phyloP scores from a whole-genome alignment of 2,329 filamentous ascomycete species.

The Phialophora verrucosa region DNA sequence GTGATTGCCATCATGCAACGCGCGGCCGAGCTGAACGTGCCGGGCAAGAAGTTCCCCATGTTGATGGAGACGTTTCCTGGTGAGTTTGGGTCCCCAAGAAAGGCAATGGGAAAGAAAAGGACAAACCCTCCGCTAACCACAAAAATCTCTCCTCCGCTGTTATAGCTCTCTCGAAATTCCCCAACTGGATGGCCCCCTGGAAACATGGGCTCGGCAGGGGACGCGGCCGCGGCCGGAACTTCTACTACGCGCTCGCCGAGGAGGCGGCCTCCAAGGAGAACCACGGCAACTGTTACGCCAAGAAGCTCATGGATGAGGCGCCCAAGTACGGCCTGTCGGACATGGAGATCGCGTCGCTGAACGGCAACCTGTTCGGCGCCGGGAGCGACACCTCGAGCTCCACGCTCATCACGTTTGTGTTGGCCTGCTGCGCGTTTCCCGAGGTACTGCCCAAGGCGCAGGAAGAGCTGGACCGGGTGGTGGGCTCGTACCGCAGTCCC shows the following conservation, averaged over 20 bases:
- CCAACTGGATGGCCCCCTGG: constrained; percentile 58
- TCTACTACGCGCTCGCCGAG: constrained; percentile 60
- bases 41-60: constrained; percentile 63
- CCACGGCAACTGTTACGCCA: constrained; percentile 52
- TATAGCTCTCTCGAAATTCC: constrained; percentile 53
- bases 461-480: constrained; percentile 57
- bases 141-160: not conserved
- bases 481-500: constrained; percentile 57
- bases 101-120: not conserved
- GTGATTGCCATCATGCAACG: constrained; percentile 66
- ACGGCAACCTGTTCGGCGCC: constrained; percentile 50
- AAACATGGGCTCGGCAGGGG: constrained; percentile 54
- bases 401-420: constrained; percentile 42
- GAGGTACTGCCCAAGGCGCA: constrained; percentile 55
- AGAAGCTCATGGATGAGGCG: constrained; percentile 56
- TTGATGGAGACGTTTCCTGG: constrained; percentile 62
- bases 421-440: constrained; percentile 46
- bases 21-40: constrained; percentile 62
- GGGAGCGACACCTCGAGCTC: constrained; percentile 43
- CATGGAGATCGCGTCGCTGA: constrained; percentile 55
- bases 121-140: not conserved
- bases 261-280: constrained; percentile 54
- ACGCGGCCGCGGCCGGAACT: constrained; percentile 55
- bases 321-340: constrained; percentile 54
- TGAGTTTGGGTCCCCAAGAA: constrained; percentile 25